Percentiles rank a stretch among this genome's conserved stretches.
These are phyloP conservation scores for Podaxis mareebaensis DNA, from an alignment of 768 basidiomycete genomes.

Conservation along the genomic window DNA sequence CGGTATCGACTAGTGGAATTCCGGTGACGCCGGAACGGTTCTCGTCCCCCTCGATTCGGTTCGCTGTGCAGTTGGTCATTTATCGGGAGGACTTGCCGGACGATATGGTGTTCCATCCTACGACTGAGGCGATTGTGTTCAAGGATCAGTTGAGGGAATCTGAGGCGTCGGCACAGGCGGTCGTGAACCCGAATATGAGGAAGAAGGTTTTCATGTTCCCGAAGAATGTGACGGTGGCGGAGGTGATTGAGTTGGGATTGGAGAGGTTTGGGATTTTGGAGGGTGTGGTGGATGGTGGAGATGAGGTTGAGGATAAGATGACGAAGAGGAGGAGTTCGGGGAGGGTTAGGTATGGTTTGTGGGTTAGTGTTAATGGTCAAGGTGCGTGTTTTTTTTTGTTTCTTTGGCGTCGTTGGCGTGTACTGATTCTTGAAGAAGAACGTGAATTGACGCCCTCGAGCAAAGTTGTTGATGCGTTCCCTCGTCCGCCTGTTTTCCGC, in stretches of 20 bases:
- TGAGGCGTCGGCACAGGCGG: slow-evolving; percentile 44
- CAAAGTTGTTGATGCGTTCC: slow-evolving; percentile 83
- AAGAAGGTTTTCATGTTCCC: slow-evolving; percentile 90
- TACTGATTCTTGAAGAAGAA: slow-evolving; percentile 47
- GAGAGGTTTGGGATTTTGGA: slow-evolving; percentile 95
- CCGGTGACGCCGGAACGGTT: slow-evolving; percentile 65
- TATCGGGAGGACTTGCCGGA: slow-evolving; percentile 92
- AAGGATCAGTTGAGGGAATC: slow-evolving; percentile 67
- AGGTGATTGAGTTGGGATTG: slow-evolving; percentile 90
- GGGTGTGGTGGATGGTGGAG: slow-evolving; percentile 98
- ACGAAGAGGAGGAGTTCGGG: slow-evolving; percentile 75
- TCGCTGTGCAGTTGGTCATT: slow-evolving; percentile 84
- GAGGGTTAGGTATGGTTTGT: slow-evolving; percentile 83
- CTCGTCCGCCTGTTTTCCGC: slow-evolving; percentile 54
- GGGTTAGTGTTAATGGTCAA: slow-evolving; percentile 57
- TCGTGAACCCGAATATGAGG: slow-evolving; percentile 60
- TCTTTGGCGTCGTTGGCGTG: slow-evolving; percentile 10
- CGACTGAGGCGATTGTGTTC: slow-evolving; percentile 93
- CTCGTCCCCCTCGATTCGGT: slow-evolving; percentile 80
- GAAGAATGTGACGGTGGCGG: slow-evolving; percentile 93
- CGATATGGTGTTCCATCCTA: slow-evolving; percentile 91
- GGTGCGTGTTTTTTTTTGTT: slow-evolving; percentile 47
- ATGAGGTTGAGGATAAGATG: slow-evolving; percentile 94
- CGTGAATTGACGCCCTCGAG: slow-evolving; percentile 76
- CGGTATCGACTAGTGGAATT: slow-evolving; percentile 35